Percentiles rank a stretch among this genome's conserved stretches.
These are phyloP conservation scores for Trametes meyenii DNA, from an alignment of 768 basidiomycete genomes.

Conservation along the genomic window DNA sequence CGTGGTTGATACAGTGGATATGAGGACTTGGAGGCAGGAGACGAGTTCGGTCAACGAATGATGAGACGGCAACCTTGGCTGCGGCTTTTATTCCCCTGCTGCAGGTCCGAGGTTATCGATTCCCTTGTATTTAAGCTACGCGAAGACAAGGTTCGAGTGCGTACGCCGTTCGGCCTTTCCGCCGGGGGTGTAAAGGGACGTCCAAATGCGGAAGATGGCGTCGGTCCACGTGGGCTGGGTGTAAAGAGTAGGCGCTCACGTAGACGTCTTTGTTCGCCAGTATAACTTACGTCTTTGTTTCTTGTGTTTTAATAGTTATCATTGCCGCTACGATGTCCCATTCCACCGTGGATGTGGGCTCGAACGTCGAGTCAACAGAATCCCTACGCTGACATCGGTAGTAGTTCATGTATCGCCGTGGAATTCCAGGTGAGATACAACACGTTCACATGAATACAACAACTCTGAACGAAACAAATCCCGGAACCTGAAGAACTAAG, in stretches of 20 bases:
- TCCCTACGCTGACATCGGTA: no score
- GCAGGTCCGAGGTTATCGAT: background rate
- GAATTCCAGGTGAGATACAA: no score
- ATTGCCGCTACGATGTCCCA: background rate
- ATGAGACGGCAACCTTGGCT: background rate
- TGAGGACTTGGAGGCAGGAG: background rate
- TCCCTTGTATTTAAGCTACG: constrained; percentile 9
- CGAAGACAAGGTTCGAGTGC: background rate
- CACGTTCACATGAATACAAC: background rate
- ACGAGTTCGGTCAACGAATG: constrained; percentile 19
- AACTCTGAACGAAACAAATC: background rate
- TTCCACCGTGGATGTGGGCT: background rate
- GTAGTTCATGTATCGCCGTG: no score
- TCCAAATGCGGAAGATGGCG: constrained; percentile 6
- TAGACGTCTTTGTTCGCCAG: background rate
- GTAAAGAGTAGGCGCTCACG: background rate
- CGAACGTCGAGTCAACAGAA: no score
- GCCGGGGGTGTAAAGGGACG: constrained; percentile 1
- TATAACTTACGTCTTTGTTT: no score
- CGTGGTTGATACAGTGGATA: background rate
- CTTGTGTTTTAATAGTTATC: background rate
- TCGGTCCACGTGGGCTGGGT: background rate
- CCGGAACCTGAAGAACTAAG: background rate
- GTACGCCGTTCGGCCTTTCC: background rate
- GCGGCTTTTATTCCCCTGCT: background rate